Conservation (phyloP, 108 stramenopile species). For the Cylindrotheca closterium region DNA sequence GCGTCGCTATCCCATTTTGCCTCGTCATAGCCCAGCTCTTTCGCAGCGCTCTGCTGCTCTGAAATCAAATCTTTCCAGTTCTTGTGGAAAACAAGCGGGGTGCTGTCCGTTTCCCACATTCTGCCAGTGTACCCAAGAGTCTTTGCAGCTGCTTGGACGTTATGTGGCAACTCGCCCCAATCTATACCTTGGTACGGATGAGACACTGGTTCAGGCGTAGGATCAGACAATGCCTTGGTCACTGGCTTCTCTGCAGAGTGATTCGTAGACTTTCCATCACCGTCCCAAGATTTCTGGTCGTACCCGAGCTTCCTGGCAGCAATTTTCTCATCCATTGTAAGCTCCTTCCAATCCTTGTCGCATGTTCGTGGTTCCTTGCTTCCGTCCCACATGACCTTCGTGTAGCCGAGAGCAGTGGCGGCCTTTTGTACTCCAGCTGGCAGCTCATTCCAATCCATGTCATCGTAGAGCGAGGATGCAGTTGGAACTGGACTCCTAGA, state of each 20-base stretch:
- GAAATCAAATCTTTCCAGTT: conserved; percentile 28
- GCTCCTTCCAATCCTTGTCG: conserved; percentile 14
- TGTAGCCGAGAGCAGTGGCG: neutral
- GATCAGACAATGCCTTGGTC: neutral
- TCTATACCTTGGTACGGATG: conserved; percentile 6
- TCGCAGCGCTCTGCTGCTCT: conserved; percentile 21
- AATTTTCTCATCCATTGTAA: conserved; percentile 15
- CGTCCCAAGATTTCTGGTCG: conserved; percentile 23
- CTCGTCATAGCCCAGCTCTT: conserved; percentile 34
- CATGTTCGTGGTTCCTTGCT: neutral
- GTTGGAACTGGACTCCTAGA: no score
- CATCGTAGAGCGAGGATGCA: neutral
- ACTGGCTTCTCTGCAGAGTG: neutral
- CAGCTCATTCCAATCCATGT: neutral
- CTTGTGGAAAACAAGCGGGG: conserved; percentile 3
- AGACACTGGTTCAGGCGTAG: neutral
- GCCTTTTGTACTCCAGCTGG: neutral
- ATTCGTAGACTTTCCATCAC: neutral
- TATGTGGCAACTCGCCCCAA: conserved; percentile 36
- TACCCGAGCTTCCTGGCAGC: conserved; percentile 37
- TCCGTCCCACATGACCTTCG: neutral
- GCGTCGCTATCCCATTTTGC: conserved; percentile 7
- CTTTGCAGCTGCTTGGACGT: conserved; percentile 34
- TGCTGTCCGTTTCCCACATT: conserved; percentile 23
- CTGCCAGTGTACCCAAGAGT: conserved; percentile 34